Evolutionary conservation across 768 basidiomycete genomes (phyloP).

Genomic region (Tulasnella sp.): DNA sequence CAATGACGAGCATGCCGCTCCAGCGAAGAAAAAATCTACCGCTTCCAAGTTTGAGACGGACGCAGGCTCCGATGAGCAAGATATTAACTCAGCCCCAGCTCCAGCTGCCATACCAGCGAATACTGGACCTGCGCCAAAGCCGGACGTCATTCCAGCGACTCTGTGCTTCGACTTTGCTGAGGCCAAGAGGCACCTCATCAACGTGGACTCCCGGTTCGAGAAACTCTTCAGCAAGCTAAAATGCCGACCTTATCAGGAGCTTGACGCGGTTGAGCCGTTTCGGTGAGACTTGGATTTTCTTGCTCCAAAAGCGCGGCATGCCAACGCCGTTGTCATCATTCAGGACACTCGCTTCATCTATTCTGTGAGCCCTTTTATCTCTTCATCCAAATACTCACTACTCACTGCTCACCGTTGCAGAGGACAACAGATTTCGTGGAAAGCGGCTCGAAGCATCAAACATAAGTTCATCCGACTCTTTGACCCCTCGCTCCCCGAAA

Average conservation of each 20-base stretch:
- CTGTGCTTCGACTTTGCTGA: conserved; percentile 74
- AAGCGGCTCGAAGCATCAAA: conserved; percentile 77
- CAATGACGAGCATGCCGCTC: background rate
- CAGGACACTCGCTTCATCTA: conserved; percentile 68
- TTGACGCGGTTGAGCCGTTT: conserved; percentile 79
- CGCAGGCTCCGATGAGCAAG: background rate
- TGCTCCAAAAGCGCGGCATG: background rate
- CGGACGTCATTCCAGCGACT: conserved; percentile 56
- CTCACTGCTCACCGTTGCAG: conserved; percentile 39
- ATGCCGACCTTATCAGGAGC: conserved; percentile 73
- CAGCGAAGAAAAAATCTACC: conserved; percentile 19
- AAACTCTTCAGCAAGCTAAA: conserved; percentile 59
- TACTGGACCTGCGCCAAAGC: background rate
- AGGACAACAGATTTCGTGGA: conserved; percentile 80
- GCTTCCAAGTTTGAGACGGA: background rate
- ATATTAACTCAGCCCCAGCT: background rate
- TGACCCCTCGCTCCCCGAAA: conserved; percentile 69
- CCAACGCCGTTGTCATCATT: conserved; percentile 17
- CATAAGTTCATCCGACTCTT: conserved; percentile 76
- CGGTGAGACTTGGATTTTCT: conserved; percentile 44
- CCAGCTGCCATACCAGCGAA: background rate
- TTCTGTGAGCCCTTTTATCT: conserved; percentile 50
- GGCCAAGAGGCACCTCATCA: conserved; percentile 67
- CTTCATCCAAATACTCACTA: background rate
- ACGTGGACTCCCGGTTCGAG: conserved; percentile 64